These are phyloP conservation scores for Gastrolobium bilobum DNA, from an alignment of 306 rosid species.

Conservation along the genomic window DNA sequence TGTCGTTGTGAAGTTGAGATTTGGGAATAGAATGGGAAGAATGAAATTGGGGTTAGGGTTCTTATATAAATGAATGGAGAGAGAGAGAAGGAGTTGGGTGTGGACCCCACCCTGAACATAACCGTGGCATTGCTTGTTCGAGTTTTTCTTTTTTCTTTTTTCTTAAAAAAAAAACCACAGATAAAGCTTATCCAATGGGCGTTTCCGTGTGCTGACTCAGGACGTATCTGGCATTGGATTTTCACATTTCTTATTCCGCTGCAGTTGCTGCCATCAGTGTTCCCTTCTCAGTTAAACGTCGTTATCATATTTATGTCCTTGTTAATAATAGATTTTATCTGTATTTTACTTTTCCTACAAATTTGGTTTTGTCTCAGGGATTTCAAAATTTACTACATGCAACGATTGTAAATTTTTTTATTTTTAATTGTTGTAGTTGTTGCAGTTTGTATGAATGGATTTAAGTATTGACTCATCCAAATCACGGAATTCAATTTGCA, in stretches of 20 bases:
- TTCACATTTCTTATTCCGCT: background rate
- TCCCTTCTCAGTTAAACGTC: slow-evolving; percentile 9
- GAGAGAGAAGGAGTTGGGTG: background rate
- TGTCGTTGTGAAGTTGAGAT: slow-evolving; percentile 2
- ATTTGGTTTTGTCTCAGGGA: no score
- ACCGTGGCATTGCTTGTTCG: slow-evolving; percentile 32
- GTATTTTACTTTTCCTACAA: no score
- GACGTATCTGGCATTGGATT: slow-evolving; percentile 21
- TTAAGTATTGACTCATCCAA: no score
- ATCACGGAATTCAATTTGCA: no score
- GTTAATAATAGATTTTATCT: no score
- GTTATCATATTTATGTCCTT: background rate
- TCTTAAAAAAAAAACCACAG: background rate
- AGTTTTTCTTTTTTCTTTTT: background rate
- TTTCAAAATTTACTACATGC: background rate
- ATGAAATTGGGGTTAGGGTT: slow-evolving; percentile 13
- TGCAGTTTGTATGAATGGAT: no score
- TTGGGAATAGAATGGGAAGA: slow-evolving; percentile 27
- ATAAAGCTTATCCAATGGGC: slow-evolving; percentile 51
- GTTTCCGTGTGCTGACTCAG: slow-evolving; percentile 48
- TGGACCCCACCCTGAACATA: slow-evolving; percentile 35
- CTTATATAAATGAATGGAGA: slow-evolving; percentile 9
- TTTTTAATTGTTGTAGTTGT: no score
- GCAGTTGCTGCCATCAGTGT: background rate
- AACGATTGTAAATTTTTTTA: background rate